Conservation (phyloP, 2,329 filamentous ascomycete species). For the Myriosclerotinia duriaeana region DNA sequence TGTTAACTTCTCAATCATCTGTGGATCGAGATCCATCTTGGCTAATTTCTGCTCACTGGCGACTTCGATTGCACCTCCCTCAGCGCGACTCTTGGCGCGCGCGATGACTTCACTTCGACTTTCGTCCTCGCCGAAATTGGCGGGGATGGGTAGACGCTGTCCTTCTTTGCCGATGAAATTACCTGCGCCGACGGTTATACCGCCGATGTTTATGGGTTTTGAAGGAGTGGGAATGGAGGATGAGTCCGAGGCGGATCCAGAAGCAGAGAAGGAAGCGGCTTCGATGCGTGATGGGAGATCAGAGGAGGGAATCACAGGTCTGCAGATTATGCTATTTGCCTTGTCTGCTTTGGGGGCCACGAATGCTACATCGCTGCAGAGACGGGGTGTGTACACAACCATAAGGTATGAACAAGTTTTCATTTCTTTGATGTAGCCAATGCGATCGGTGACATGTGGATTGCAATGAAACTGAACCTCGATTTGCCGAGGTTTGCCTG, state of each 20-base stretch:
- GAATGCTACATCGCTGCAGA: slow-evolving; percentile 76
- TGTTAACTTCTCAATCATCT: slow-evolving; percentile 67
- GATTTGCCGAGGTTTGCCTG: slow-evolving; percentile 64
- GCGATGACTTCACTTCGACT: slow-evolving; percentile 41
- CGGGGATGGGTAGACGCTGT: slow-evolving; percentile 36
- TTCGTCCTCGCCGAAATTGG: slow-evolving; percentile 56
- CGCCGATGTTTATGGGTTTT: slow-evolving; percentile 37
- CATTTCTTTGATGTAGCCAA: slow-evolving; percentile 72
- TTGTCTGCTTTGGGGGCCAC: slow-evolving; percentile 64
- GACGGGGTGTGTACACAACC: slow-evolving; percentile 69
- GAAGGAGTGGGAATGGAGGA: slow-evolving; percentile 8
- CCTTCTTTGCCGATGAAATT: slow-evolving; percentile 38
- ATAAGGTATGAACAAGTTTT: slow-evolving; percentile 71
- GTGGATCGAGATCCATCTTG: slow-evolving; percentile 56
- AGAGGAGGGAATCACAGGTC: slow-evolving; percentile 54
- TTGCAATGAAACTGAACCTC: slow-evolving; percentile 65
- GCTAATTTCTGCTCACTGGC: slow-evolving; percentile 67
- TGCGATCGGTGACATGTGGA: slow-evolving; percentile 61
- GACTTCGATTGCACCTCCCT: slow-evolving; percentile 37
- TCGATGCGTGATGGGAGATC: slow-evolving; percentile 35
- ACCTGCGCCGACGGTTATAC: slow-evolving; percentile 36
- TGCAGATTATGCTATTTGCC: slow-evolving; percentile 61
- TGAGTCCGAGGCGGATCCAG: background rate
- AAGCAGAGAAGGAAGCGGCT: background rate
- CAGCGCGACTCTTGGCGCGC: slow-evolving; percentile 34